These are phyloP conservation scores for Solioccasus polychromus DNA, from an alignment of 768 basidiomycete genomes.

Conservation along the genomic window DNA sequence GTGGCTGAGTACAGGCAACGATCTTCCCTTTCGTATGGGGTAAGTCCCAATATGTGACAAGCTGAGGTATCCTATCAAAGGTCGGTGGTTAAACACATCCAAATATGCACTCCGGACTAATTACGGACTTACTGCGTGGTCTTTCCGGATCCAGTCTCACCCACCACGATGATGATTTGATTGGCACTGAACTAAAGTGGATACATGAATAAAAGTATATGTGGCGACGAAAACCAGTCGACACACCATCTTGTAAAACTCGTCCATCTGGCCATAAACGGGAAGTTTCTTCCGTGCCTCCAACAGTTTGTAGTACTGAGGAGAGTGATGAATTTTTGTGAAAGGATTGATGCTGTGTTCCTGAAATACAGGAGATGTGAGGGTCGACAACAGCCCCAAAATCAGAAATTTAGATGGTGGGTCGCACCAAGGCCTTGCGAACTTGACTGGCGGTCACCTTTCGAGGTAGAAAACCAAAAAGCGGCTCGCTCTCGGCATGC, in stretches of 20 bases:
- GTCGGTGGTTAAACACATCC: constrained; percentile 15
- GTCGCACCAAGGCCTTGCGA: constrained; percentile 64
- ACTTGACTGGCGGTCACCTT: constrained; percentile 66
- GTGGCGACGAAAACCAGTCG: too few species aligned
- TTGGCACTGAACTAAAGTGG: constrained; percentile 32
- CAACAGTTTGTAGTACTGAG: constrained; percentile 83
- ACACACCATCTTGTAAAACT: constrained; percentile 86
- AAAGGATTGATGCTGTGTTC: constrained; percentile 85
- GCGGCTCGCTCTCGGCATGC: constrained; percentile 48
- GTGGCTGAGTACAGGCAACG: constrained; percentile 95
- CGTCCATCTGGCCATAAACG: constrained; percentile 88
- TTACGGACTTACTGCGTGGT: constrained; percentile 77
- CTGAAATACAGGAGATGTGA: too few species aligned
- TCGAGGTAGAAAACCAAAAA: constrained; percentile 73
- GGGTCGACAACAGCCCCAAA: too few species aligned
- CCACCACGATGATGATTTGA: constrained; percentile 88
- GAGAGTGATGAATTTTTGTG: constrained; percentile 72
- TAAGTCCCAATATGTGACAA: constrained; percentile 89
- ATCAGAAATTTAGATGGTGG: not conserved
- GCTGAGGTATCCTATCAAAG: constrained; percentile 84
- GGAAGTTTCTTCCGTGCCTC: constrained; percentile 84
- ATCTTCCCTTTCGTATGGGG: constrained; percentile 88
- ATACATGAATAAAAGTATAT: too few species aligned
- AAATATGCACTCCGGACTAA: constrained; percentile 17
- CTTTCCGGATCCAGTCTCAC: constrained; percentile 95